Conservation (phyloP, 75 land plant species). For the Picea glauca region DNA sequence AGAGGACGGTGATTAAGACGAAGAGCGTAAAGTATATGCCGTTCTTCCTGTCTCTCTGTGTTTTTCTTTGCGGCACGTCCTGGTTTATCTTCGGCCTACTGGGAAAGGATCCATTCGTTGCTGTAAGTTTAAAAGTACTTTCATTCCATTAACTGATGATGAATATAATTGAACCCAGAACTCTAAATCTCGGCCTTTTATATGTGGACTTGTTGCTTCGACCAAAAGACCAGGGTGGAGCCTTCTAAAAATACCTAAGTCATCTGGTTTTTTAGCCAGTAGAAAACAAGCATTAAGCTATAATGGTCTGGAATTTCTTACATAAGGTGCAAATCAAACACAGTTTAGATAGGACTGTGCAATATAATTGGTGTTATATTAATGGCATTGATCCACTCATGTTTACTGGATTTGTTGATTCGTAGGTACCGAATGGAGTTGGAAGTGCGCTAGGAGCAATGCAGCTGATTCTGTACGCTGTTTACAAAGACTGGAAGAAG, state of each 20-base stretch:
- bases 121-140: slow-evolving; percentile 30
- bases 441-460: slow-evolving; percentile 39
- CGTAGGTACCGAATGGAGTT: slow-evolving; percentile 53
- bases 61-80: slow-evolving; percentile 60
- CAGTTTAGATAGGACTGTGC: no score
- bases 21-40: slow-evolving; percentile 85
- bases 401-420: neutral
- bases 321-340: no score
- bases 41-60: slow-evolving; percentile 61
- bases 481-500: slow-evolving; percentile 31
- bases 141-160: neutral
- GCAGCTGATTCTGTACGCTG: slow-evolving; percentile 48
- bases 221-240: neutral
- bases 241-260: neutral
- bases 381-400: no score
- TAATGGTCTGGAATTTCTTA: no score
- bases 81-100: slow-evolving; percentile 68
- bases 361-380: no score
- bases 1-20: slow-evolving; percentile 64
- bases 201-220: neutral
- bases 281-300: no score
- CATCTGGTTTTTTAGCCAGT: no score
- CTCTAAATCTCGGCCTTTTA: neutral
- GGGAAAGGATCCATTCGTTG: slow-evolving; percentile 50
- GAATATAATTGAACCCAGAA: neutral